Conservation (phyloP, 495 filamentous ascomycete species). For the Talaromyces adpressus region DNA sequence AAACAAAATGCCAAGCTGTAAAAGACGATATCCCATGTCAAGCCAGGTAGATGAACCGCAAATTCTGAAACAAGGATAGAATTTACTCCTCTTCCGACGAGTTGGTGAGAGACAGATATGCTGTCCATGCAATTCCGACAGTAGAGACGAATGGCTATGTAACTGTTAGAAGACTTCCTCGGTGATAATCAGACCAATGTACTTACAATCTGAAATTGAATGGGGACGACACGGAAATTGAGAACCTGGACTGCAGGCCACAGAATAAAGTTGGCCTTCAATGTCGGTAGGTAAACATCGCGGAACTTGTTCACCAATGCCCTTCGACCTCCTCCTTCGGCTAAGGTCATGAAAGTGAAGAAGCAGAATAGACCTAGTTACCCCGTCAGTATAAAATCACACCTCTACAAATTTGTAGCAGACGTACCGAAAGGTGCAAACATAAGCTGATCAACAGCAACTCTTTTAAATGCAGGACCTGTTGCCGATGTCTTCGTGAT, state of each 20-base stretch:
- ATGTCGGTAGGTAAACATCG: slow-evolving; percentile 85
- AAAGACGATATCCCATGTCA: background rate
- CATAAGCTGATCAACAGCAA: slow-evolving; percentile 88
- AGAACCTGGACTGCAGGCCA: slow-evolving; percentile 96
- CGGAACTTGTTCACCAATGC: slow-evolving; percentile 79
- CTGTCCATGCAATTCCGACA: slow-evolving; percentile 98
- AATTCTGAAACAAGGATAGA: background rate
- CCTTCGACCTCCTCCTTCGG: slow-evolving; percentile 82
- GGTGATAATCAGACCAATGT: background rate
- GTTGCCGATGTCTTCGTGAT: slow-evolving; percentile 70
- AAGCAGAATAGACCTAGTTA: slow-evolving; percentile 68
- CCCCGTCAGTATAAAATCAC: background rate
- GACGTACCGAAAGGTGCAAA: slow-evolving; percentile 81
- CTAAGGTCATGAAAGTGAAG: slow-evolving; percentile 94
- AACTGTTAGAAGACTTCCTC: slow-evolving; percentile 1
- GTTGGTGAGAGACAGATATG: slow-evolving; percentile 92
- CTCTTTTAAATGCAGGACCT: slow-evolving; percentile 76
- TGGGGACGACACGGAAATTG: slow-evolving; percentile 91
- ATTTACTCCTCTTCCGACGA: slow-evolving; percentile 61
- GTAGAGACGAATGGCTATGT: slow-evolving; percentile 90
- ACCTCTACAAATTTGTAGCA: too few species aligned
- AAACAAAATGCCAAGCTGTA: background rate
- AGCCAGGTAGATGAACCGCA: background rate
- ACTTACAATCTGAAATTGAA: slow-evolving; percentile 95
- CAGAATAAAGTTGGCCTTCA: slow-evolving; percentile 93